Conservation (phyloP, 192 early-diverging fungal genomes). For the Coemansia sp. region DNA sequence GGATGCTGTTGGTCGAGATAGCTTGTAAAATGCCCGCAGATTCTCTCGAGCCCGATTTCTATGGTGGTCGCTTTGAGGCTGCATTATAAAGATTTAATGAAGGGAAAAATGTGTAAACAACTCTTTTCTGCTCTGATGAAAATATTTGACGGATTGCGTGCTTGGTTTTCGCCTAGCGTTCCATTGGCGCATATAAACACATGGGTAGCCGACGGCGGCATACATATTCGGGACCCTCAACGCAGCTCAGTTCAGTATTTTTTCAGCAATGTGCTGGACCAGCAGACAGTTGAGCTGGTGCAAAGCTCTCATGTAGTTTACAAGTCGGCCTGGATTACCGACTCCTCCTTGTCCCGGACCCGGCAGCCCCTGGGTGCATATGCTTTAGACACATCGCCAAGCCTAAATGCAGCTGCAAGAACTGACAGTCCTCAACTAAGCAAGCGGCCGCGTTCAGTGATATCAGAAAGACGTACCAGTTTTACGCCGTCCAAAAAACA, state of each 20-base stretch:
- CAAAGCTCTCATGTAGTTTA: conserved; percentile 39
- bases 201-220: conserved; percentile 42
- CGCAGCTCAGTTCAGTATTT: conserved; percentile 29
- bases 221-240: conserved; percentile 42
- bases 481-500: conserved; percentile 13
- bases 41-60: conserved; percentile 30
- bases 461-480: conserved; percentile 5
- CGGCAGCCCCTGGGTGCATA: conserved; percentile 40
- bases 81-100: no score
- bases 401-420: neutral
- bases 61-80: no score
- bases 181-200: conserved; percentile 34
- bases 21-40: conserved; percentile 57
- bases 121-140: conserved; percentile 13
- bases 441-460: conserved; percentile 7
- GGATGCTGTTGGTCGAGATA: conserved; percentile 12
- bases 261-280: conserved; percentile 32
- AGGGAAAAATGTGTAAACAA: no score
- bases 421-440: neutral
- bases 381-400: conserved; percentile 7
- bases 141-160: conserved; percentile 40
- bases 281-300: conserved; percentile 19
- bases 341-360: conserved; percentile 40
- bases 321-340: conserved; percentile 41
- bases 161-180: conserved; percentile 50